Evolutionary conservation across 164 flowering plant genomes (phyloP).

Genomic region (Tinospora cordifolia): DNA sequence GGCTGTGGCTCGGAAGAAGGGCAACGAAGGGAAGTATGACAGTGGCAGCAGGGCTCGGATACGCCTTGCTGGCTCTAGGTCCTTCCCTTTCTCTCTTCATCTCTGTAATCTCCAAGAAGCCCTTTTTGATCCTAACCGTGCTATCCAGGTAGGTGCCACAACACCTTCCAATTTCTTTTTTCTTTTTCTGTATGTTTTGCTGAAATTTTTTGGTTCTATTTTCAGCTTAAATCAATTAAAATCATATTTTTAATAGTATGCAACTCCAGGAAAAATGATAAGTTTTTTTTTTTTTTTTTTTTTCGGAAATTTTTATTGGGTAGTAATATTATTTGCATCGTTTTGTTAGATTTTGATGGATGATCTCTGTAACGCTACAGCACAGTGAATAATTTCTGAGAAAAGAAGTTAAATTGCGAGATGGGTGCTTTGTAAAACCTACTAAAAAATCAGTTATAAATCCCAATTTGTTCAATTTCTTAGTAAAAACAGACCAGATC

Average conservation of each 20-base stretch:
- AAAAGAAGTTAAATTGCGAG: background rate
- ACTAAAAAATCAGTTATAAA: no score
- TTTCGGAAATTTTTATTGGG: background rate
- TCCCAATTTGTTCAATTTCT: no score
- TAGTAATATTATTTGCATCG: background rate
- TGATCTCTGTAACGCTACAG: background rate
- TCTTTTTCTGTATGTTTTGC: background rate
- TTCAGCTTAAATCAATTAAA: background rate
- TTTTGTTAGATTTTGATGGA: background rate
- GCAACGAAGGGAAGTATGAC: conserved; percentile 41
- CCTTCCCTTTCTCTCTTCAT: conserved; percentile 82
- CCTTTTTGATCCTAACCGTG: conserved; percentile 81
- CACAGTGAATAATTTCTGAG: background rate
- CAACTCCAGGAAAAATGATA: no score
- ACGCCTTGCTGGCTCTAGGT: conserved; percentile 78
- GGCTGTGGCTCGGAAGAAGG: background rate
- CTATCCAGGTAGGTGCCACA: conserved; percentile 85
- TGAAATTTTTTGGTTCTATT: background rate
- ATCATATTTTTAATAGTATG: background rate
- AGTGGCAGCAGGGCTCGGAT: conserved; percentile 85
- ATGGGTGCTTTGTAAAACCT: no score
- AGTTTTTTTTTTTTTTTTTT: background rate
- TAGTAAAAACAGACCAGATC: no score
- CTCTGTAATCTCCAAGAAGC: conserved; percentile 72
- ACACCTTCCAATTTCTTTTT: background rate